phyloP scores from a whole-genome alignment of 192 early-diverging fungal genomes.

The Coemansia erecta region DNA sequence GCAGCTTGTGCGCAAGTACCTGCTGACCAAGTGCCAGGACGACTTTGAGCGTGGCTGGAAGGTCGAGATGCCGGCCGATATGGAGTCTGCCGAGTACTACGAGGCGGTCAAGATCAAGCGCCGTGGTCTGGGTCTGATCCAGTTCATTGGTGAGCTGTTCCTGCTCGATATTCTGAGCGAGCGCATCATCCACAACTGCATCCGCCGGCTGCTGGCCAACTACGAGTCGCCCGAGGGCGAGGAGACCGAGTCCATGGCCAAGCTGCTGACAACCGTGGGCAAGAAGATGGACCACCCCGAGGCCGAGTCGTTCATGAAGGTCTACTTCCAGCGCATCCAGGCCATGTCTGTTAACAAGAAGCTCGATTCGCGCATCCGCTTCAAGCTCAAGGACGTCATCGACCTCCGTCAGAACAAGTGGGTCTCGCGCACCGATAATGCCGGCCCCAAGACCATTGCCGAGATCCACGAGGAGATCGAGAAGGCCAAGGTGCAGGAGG shows the following conservation, averaged over 20 bases:
- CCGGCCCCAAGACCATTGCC: slow-evolving; percentile 87
- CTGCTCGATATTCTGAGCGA: slow-evolving; percentile 85
- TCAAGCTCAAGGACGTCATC: slow-evolving; percentile 87
- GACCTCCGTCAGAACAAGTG: slow-evolving; percentile 78
- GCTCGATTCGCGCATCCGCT: slow-evolving; percentile 85
- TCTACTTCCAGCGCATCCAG: slow-evolving; percentile 82
- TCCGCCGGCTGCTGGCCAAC: slow-evolving; percentile 74
- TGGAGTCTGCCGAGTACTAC: slow-evolving; percentile 81
- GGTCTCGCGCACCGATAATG: slow-evolving; percentile 61
- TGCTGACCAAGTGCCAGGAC: slow-evolving; percentile 92
- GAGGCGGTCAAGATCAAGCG: slow-evolving; percentile 89
- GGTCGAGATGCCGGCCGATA: slow-evolving; percentile 70
- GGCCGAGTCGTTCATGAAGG: slow-evolving; percentile 65
- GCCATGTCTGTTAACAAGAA: slow-evolving; percentile 67
- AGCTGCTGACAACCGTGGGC: slow-evolving; percentile 88
- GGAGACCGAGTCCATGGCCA: slow-evolving; percentile 90
- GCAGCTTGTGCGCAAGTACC: slow-evolving; percentile 82
- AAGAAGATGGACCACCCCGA: slow-evolving; percentile 68
- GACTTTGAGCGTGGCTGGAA: slow-evolving; percentile 93
- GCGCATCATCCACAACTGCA: slow-evolving; percentile 93
- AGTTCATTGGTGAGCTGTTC: slow-evolving; percentile 96
- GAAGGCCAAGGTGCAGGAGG: slow-evolving; percentile 71
- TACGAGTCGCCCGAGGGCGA: slow-evolving; percentile 85
- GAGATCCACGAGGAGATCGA: slow-evolving; percentile 82
- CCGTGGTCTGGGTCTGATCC: slow-evolving; percentile 86